These are phyloP conservation scores for Bifiguratus adelaidae DNA, from an alignment of 192 early-diverging fungal species.

Conservation along the genomic window DNA sequence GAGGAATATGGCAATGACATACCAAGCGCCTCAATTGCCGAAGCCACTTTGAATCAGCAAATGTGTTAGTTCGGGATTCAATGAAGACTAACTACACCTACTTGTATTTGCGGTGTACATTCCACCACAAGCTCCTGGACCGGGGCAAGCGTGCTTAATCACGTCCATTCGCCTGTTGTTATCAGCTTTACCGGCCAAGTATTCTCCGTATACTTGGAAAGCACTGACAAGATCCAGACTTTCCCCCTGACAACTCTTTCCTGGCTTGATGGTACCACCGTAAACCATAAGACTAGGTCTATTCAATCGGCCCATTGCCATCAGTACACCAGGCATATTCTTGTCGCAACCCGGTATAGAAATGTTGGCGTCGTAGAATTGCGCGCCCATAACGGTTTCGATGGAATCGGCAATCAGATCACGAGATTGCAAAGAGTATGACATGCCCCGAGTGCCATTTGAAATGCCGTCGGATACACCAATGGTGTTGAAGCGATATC, in stretches of 20 bases:
- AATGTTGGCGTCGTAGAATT: constrained; percentile 99
- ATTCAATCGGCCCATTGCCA: constrained; percentile 94
- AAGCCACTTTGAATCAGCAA: constrained; percentile 57
- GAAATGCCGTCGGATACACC: constrained; percentile 97
- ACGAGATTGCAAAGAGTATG: constrained; percentile 91
- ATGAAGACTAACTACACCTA: background rate
- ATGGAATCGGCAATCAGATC: constrained; percentile 99
- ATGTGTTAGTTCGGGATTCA: background rate
- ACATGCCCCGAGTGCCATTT: constrained; percentile 96
- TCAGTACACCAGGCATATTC: constrained; percentile 98
- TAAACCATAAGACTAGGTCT: constrained; percentile 97
- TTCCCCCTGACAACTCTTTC: constrained; percentile 50
- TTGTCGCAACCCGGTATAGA: constrained; percentile 89
- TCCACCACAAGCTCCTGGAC: constrained; percentile 96
- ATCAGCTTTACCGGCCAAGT: constrained; percentile 79
- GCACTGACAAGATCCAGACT: constrained; percentile 91
- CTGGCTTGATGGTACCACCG: constrained; percentile 92
- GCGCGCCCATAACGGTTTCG: constrained; percentile 95
- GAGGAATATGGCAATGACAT: constrained; percentile 95
- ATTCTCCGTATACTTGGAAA: constrained; percentile 94
- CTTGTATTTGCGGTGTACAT: constrained; percentile 29
- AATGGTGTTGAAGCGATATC: constrained; percentile 97
- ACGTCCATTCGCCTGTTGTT: constrained; percentile 77
- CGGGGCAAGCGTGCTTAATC: constrained; percentile 66
- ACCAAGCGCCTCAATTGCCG: constrained; percentile 94